Base-by-base conservation (phyloP, 2,329 filamentous ascomycete species). In the Periconia digitata region DNA sequence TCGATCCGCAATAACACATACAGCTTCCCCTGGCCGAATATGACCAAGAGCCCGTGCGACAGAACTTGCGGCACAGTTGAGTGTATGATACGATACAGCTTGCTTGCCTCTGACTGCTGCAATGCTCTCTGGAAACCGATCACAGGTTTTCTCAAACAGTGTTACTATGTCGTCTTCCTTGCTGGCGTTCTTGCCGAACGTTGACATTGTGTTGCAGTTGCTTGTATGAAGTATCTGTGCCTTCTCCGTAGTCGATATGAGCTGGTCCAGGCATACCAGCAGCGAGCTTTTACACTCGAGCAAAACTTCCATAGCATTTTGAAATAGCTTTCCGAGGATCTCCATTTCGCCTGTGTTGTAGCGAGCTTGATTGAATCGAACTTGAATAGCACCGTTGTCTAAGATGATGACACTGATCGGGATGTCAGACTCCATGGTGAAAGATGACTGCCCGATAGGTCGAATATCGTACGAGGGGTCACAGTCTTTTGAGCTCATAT, bases 1-100 rank as follows among this genome's bases (percentile, higher is more conserved):
- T 1, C 66, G 41, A 44, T 74, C 71, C 3, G 69, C 60, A 40
- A 68, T 53, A 3, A 74, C 61, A 37, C 59, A 61, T 0, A 74
- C 67, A 10, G 68, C 54, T 4, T 72, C 66, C 6, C 53, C 57
- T 2, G 53, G 49, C 10, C 39, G 6, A 16, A 40, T 16, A 49
- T 40, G 22, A 20, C 38, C n/a, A 2, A 60, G 6, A 8, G 12
- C 18, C 15, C 22, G 10, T 17, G 52, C 47, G 2, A 38, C n/a
- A 6, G 43, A 6, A 7, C 20, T 13, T 8, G 48, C 43, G 7
- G 8, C 17, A 2, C 2, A 12, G 18, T 49, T 13, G 7, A 55
- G 43, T 13, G 50, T 41, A 5, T 7, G 15, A 37, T 55, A 55
- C 3, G 47, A 48, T 17, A 55, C 16, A 2, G 16, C 24, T 8